Base-by-base conservation (phyloP, 768 basidiomycete genomes). In the Agrocybe pediades region DNA sequence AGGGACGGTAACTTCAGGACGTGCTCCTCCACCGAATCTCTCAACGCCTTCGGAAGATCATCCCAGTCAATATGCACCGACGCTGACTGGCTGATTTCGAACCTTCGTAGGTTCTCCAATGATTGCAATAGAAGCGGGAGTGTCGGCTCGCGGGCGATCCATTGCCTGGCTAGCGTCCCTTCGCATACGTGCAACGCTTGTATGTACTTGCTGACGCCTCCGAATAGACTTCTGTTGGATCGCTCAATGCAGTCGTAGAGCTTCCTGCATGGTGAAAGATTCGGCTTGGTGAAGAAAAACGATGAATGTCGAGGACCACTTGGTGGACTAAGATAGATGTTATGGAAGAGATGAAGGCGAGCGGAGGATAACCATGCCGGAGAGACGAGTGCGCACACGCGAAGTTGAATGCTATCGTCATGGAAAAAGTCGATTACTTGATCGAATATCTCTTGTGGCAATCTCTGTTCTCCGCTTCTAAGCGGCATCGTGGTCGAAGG, bases 161-260 rank as follows among this genome's bases (percentile, higher is more conserved):
- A 67, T 53, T 63, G 60, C 11, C 57, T 55, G 17, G 40, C 53
- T 7, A 55, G 53, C 27, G 64, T 59, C 24, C 68, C 65, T 41
- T 69, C 66, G 21, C 60, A 59, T 36, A 69, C 56, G 11, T 61
- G 43, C 16, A 67, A 17, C 25, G 67, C 65, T 19, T 53, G 50
- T 25, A 69, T 61, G 26, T 66, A 61, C 23, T 41, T 40, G 80
- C 93, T 41, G 83, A 91, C 66, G 77, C 86, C 0, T 78, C 98
- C 36, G 92, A 98, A 72, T 84, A 81, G 24, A 89, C 95, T 17
- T 92, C 95, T 46, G 79, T 84, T 65, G 95, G 95, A 71, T 78
- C 94, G 44, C 71, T 97, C 30, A 4, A 68, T 51, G 23, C 53
- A 45, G n/a, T 49, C 41, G 42, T 52, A 55, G 24, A 59, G 49